A percentile compares a stretch with the other conserved stretches of the same genome.
These are phyloP conservation scores for Ophiocordyceps sinensis DNA, from an alignment of 2,329 filamentous ascomycete genomes.

Conservation along the genomic window DNA sequence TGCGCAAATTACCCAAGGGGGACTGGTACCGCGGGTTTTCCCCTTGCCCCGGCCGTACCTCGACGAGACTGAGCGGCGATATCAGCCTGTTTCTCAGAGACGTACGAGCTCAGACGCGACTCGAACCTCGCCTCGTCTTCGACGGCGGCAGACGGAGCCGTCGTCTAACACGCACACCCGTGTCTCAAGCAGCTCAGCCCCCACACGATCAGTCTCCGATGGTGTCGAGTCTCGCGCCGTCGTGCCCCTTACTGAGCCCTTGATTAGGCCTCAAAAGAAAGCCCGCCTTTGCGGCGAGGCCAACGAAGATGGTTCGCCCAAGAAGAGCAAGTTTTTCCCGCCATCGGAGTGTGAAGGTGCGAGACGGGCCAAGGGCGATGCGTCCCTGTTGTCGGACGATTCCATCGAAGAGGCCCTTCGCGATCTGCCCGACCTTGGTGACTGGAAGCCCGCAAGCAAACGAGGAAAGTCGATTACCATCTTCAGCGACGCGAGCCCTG, in stretches of 20 bases:
- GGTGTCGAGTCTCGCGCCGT: conserved; percentile 3
- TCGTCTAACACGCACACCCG: conserved; percentile 27
- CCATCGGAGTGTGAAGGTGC: conserved; percentile 13
- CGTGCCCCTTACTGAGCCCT: conserved; percentile 9
- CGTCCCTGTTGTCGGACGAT: conserved; percentile 38
- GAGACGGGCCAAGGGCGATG: conserved; percentile 20
- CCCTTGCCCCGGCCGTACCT: conserved; percentile 44
- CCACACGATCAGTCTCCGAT: conserved; percentile 5
- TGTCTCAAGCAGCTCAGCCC: conserved; percentile 9
- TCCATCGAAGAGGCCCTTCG: conserved; percentile 40
- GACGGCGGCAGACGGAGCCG: conserved; percentile 38
- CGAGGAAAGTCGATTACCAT: conserved; percentile 24
- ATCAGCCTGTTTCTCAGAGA: conserved; percentile 1
- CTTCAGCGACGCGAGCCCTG: conserved; percentile 27
- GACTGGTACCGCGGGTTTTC: conserved; percentile 38
- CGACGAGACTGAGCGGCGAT: conserved; percentile 16
- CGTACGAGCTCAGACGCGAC: conserved; percentile 7
- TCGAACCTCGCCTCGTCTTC: conserved; percentile 22
- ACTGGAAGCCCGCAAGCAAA: conserved; percentile 26
- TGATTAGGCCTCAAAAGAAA: conserved; percentile 39
- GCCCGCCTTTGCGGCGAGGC: conserved; percentile 36
- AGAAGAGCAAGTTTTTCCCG: conserved; percentile 42
- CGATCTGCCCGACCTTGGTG: conserved; percentile 35
- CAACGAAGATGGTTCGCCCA: conserved; percentile 16
- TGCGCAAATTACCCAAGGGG: conserved; percentile 33